These are phyloP conservation scores for Ustilago lituana DNA, from an alignment of 1,284 basidiomycete species.

Conservation along the genomic window DNA sequence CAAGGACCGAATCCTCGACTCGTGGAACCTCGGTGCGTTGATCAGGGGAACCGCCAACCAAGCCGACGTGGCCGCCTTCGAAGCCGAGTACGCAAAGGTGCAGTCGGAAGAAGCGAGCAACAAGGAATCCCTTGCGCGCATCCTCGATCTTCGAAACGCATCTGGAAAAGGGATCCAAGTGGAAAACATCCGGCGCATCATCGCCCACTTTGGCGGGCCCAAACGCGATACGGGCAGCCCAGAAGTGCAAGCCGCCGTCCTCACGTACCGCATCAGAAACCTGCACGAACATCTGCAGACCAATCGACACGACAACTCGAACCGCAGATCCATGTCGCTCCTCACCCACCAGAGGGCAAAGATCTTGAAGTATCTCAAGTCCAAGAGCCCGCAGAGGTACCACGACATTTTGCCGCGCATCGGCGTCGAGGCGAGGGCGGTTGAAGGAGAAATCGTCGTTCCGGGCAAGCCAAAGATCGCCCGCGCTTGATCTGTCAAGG, in stretches of 20 bases:
- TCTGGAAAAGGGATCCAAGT: constrained; percentile 83
- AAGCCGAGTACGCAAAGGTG: constrained; percentile 44
- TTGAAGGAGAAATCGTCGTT: constrained; percentile 82
- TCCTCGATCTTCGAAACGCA: constrained; percentile 86
- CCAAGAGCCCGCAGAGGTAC: constrained; percentile 77
- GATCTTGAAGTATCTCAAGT: constrained; percentile 82
- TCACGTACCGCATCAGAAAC: constrained; percentile 86
- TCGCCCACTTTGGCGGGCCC: constrained; percentile 77
- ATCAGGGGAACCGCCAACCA: constrained; percentile 40
- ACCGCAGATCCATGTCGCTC: constrained; percentile 77
- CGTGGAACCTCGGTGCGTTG: constrained; percentile 40
- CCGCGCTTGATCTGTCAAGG: constrained; percentile 8
- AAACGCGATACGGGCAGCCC: constrained; percentile 77
- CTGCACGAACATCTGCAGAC: constrained; percentile 78
- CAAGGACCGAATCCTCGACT: constrained; percentile 61
- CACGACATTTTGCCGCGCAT: constrained; percentile 78
- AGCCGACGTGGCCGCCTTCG: constrained; percentile 48
- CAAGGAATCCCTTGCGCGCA: constrained; percentile 75
- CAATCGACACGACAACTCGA: constrained; percentile 80
- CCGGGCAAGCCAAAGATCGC: constrained; percentile 60
- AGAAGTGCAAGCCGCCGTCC: constrained; percentile 88
- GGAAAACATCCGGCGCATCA: constrained; percentile 83
- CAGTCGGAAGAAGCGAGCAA: constrained; percentile 72
- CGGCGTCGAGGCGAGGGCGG: constrained; percentile 79
- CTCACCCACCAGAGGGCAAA: constrained; percentile 85